A percentile compares a stretch with the other conserved stretches of the same genome.
Conservation (phyloP, 2,329 filamentous ascomycete genomes). For the Monilinia vaccinii-corymbosi region DNA sequence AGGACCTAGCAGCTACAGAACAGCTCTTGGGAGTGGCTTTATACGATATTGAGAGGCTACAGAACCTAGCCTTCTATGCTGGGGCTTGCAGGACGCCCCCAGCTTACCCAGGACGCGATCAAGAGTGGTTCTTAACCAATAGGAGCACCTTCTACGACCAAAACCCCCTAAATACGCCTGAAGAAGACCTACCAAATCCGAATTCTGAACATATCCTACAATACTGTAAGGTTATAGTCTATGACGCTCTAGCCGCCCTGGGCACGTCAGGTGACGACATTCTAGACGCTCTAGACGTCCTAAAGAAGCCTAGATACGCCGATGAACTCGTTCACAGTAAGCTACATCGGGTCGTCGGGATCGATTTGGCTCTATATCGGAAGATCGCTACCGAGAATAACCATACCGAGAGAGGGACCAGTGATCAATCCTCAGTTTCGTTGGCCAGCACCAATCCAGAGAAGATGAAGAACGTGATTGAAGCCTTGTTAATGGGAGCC, state of each 20-base stretch:
- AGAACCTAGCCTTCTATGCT: conserved; percentile 22
- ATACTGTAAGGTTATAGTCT: conserved; percentile 21
- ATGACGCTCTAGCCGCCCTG: conserved; percentile 26
- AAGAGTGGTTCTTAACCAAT: conserved; percentile 21
- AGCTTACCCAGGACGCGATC: conserved; percentile 4
- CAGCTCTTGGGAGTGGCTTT: conserved; percentile 22
- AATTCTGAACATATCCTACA: conserved; percentile 18
- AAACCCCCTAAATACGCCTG: neutral
- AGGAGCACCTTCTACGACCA: conserved; percentile 18
- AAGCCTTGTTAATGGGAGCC: neutral
- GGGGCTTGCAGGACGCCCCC: conserved; percentile 9
- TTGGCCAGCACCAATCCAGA: neutral
- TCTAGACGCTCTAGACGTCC: conserved; percentile 15
- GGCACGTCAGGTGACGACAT: conserved; percentile 22
- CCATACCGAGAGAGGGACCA: neutral
- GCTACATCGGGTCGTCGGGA: neutral
- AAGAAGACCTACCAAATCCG: conserved; percentile 11
- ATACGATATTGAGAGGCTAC: conserved; percentile 16
- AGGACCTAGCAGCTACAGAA: conserved; percentile 13
- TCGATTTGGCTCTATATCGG: neutral
- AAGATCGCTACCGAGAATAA: neutral
- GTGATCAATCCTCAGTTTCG: neutral
- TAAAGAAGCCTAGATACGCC: neutral
- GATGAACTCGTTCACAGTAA: neutral
- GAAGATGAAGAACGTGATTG: neutral